Evolutionary conservation across 192 early-diverging fungal genomes (phyloP).

Genomic region (Mortierella claussenii): DNA sequence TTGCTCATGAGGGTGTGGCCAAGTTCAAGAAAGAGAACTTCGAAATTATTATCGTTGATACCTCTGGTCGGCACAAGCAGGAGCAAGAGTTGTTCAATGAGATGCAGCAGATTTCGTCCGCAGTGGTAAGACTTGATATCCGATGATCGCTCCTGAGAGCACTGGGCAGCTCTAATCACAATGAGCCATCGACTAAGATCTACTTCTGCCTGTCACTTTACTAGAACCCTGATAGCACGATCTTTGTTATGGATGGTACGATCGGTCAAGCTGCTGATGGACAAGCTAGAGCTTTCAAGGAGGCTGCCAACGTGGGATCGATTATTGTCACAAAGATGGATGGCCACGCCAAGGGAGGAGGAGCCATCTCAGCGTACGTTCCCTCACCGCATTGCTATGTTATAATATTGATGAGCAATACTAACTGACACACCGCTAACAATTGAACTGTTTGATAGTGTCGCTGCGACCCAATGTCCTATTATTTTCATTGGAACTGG

Average conservation of each 20-base stretch:
- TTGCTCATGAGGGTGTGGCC: conserved; percentile 91
- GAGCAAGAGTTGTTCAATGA: conserved; percentile 95
- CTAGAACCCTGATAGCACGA: conserved; percentile 85
- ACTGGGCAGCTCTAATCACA: too few species aligned
- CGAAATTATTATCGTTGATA: conserved; percentile 99
- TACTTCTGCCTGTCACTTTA: neutral
- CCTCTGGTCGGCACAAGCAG: conserved; percentile 95
- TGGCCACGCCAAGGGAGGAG: conserved; percentile 98
- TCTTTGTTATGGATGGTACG: conserved; percentile 99
- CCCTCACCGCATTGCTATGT: neutral
- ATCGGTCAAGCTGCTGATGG: conserved; percentile 97
- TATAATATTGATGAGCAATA: neutral
- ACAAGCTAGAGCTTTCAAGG: conserved; percentile 93
- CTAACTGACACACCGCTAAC: neutral
- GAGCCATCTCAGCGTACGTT: conserved; percentile 92
- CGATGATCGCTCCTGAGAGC: too few species aligned
- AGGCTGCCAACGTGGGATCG: conserved; percentile 92
- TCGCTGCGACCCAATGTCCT: conserved; percentile 92
- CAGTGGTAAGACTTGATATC: conserved; percentile 60
- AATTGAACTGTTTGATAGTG: conserved; percentile 54
- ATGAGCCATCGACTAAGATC: neutral
- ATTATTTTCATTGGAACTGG: conserved; percentile 98
- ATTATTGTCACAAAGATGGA: conserved; percentile 99
- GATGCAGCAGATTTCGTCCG: conserved; percentile 94
- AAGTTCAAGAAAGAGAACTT: conserved; percentile 94